These are phyloP conservation scores for Colletotrichum tropicicola DNA, from an alignment of 2,329 filamentous ascomycete genomes.

Conservation along the genomic window DNA sequence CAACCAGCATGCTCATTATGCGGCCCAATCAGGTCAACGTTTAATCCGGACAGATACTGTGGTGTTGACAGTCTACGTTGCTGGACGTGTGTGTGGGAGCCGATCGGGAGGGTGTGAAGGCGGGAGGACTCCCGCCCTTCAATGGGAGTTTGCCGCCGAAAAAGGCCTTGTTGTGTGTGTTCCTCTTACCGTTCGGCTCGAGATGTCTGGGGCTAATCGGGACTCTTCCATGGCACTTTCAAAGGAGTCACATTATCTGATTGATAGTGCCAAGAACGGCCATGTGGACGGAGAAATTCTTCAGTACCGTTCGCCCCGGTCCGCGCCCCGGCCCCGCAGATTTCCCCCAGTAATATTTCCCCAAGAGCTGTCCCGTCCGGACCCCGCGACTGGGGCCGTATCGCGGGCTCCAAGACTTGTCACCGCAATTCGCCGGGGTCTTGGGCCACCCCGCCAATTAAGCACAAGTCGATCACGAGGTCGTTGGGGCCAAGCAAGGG, in stretches of 20 bases:
- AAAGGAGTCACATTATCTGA: slow-evolving; percentile 7
- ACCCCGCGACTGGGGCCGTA: slow-evolving; percentile 1
- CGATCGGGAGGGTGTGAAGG: no score
- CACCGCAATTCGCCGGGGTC: not conserved
- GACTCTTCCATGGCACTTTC: not conserved
- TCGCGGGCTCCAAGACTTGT: not conserved
- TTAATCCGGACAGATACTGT: not conserved
- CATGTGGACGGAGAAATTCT: slow-evolving; percentile 26
- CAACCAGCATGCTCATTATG: not conserved
- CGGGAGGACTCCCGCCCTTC: slow-evolving; percentile 1
- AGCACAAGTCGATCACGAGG: not conserved
- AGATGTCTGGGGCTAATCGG: slow-evolving; percentile 7
- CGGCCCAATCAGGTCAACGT: not conserved
- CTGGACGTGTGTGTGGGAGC: not conserved
- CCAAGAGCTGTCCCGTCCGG: not conserved
- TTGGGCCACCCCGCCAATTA: not conserved
- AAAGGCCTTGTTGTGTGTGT: not conserved
- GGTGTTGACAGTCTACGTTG: not conserved
- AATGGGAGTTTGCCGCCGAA: not conserved
- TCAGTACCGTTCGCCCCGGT: slow-evolving; percentile 2
- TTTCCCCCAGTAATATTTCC: slow-evolving; percentile 12
- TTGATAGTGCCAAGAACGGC: slow-evolving; percentile 17
- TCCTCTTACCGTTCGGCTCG: not conserved
- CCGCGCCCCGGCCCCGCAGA: not conserved
- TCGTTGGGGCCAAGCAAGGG: not conserved